Percentiles rank a stretch among this genome's conserved stretches.
Conservation (phyloP, 768 basidiomycete genomes). For the Serendipita vermifera region DNA sequence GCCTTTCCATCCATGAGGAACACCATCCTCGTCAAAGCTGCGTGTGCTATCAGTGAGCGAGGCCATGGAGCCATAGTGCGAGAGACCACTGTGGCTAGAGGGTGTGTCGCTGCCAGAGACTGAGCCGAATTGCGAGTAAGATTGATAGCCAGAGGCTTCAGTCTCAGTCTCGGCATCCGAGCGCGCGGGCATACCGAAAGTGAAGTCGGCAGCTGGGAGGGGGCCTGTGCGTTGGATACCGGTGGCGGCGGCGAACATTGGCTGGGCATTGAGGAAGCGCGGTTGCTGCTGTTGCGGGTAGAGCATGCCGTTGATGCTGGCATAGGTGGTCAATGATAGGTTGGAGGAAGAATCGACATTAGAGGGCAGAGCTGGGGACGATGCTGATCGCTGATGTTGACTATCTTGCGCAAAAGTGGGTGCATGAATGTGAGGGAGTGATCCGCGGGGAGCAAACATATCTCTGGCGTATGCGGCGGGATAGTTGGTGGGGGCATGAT, state of each 20-base stretch:
- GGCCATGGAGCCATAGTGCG: slow-evolving; percentile 16
- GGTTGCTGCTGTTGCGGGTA: slow-evolving; percentile 5
- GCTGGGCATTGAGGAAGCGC: background rate
- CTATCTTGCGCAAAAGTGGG: background rate
- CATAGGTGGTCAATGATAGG: slow-evolving; percentile 7
- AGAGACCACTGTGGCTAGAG: background rate
- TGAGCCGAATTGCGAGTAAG: slow-evolving; percentile 10
- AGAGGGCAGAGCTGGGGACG: background rate
- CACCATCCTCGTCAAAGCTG: background rate
- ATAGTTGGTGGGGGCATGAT: background rate
- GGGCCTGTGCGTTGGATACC: slow-evolving; percentile 12
- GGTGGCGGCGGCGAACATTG: slow-evolving; percentile 5
- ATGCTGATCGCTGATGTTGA: slow-evolving; percentile 6
- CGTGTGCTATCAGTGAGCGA: background rate
- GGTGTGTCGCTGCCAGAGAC: slow-evolving; percentile 10
- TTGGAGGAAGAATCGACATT: slow-evolving; percentile 7
- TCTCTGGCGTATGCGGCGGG: background rate
- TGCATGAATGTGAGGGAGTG: background rate
- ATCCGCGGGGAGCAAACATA: slow-evolving; percentile 6
- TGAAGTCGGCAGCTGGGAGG: slow-evolving; percentile 14
- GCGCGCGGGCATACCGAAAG: slow-evolving; percentile 12
- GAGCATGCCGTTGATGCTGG: slow-evolving; percentile 9
- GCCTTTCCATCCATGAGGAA: background rate
- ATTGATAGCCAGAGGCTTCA: slow-evolving; percentile 10
- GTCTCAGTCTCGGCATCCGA: background rate